Percentiles rank a stretch among this genome's conserved stretches.
These are phyloP conservation scores for Phytophthora podocarpi DNA, from an alignment of 352 stramenopile species.

Conservation along the genomic window DNA sequence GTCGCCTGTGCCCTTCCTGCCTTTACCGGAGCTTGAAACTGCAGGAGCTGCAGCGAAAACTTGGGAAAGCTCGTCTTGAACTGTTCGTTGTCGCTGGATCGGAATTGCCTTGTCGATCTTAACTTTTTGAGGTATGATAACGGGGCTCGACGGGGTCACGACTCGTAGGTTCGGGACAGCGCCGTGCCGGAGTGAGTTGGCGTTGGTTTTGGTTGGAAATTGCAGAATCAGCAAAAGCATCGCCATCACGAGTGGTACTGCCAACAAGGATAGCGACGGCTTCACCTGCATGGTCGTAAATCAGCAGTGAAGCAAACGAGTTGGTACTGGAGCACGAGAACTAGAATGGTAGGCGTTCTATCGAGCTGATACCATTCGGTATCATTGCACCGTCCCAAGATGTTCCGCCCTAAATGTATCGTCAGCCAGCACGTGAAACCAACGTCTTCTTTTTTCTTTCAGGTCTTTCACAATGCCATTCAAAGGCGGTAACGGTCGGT, in stretches of 20 bases:
- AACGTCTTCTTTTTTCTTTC: constrained; percentile 12
- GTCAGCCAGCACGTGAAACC: constrained; percentile 13
- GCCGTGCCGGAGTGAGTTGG: constrained; percentile 28
- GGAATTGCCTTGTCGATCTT: neutral
- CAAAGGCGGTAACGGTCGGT: neutral
- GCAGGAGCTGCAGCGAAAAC: constrained; percentile 20
- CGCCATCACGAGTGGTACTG: constrained; percentile 14
- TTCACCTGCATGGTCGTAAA: constrained; percentile 23
- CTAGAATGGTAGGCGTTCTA: neutral
- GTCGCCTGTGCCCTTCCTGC: constrained; percentile 33
- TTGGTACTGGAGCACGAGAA: neutral
- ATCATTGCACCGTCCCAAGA: constrained; percentile 12
- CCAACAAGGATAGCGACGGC: constrained; percentile 5
- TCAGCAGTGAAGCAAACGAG: neutral
- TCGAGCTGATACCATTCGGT: neutral
- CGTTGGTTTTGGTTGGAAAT: constrained; percentile 18
- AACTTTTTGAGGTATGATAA: constrained; percentile 2
- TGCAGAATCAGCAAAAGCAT: constrained; percentile 23
- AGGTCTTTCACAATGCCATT: neutral
- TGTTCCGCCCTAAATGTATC: constrained; percentile 5
- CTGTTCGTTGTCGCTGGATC: constrained; percentile 17
- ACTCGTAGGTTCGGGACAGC: neutral
- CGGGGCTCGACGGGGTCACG: constrained; percentile 18
- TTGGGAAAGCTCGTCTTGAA: constrained; percentile 26
- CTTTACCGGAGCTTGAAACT: constrained; percentile 18